These are phyloP conservation scores for Populus simonii DNA, from an alignment of 345 rosid genomes.

Conservation along the genomic window DNA sequence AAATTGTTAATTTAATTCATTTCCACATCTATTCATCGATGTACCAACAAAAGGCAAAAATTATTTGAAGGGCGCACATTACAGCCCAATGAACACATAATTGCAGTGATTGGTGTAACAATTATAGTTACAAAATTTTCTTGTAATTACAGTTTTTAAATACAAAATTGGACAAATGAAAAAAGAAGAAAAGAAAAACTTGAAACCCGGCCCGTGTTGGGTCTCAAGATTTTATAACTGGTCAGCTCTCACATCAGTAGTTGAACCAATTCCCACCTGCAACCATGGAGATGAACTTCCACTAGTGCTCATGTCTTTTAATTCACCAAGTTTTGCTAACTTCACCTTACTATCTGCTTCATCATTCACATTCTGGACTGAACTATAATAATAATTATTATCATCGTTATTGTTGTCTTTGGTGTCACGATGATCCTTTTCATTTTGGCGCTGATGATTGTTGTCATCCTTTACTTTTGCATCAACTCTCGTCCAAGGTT, in stretches of 20 bases:
- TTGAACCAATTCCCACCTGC: constrained; percentile 76
- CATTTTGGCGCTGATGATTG: constrained; percentile 13
- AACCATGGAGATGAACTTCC: constrained; percentile 68
- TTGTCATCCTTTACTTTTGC: constrained; percentile 27
- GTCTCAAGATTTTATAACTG: constrained; percentile 20
- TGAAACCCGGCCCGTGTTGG: too few species aligned
- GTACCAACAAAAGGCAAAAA: too few species aligned
- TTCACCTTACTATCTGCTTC: constrained; percentile 63
- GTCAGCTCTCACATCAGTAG: constrained; percentile 35
- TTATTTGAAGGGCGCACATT: too few species aligned
- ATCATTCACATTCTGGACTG: constrained; percentile 41
- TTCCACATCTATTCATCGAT: too few species aligned
- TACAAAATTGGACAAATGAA: neutral
- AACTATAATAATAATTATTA: constrained; percentile 6
- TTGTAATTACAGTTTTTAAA: constrained; percentile 25
- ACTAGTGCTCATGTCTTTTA: constrained; percentile 45
- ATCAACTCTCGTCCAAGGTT: constrained; percentile 42
- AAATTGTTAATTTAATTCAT: too few species aligned
- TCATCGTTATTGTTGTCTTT: constrained; percentile 12
- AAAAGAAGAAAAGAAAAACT: neutral
- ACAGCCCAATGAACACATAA: too few species aligned
- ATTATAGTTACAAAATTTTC: constrained; percentile 9
- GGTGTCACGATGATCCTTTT: constrained; percentile 10
- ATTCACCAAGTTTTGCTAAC: constrained; percentile 59
- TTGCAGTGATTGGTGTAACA: constrained; percentile 11